Conservation (phyloP, 1,139 yeast species). For the Lodderomyces parapsilosis region DNA sequence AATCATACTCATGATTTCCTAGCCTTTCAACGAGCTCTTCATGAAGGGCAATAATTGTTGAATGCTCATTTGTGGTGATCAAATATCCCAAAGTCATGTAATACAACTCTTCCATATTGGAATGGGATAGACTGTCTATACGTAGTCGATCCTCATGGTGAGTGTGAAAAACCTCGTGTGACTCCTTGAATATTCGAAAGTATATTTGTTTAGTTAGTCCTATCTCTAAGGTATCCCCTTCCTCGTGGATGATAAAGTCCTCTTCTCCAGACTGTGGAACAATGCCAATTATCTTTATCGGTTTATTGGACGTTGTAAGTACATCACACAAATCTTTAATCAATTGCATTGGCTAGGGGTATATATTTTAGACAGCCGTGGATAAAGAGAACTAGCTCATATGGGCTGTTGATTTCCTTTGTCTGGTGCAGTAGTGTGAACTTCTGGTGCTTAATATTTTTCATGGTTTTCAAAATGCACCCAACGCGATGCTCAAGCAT, state of each 20-base stretch:
- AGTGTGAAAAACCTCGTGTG: constrained; percentile 34
- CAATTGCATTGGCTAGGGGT: constrained; percentile 3
- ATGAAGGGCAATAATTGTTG: constrained; percentile 32
- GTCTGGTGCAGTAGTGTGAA: background rate
- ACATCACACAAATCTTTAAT: constrained; percentile 7
- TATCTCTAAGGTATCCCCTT: constrained; percentile 26
- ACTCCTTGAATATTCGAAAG: constrained; percentile 31
- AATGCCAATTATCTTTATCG: constrained; percentile 23
- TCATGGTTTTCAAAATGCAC: too few relatives aligned
- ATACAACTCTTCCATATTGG: constrained; percentile 16
- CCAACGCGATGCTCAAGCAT: background rate
- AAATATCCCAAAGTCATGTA: constrained; percentile 35
- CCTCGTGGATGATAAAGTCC: constrained; percentile 8
- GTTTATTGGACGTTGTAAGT: constrained; percentile 13
- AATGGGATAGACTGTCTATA: constrained; percentile 35
- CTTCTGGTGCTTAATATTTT: background rate
- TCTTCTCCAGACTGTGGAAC: constrained; percentile 9
- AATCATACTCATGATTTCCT: constrained; percentile 19
- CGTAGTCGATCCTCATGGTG: constrained; percentile 18
- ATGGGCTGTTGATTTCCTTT: background rate
- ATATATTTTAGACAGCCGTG: background rate
- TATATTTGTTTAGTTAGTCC: constrained; percentile 35
- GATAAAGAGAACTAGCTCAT: background rate
- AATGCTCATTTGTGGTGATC: constrained; percentile 43
- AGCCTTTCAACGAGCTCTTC: constrained; percentile 23